phyloP scores from a whole-genome alignment of 352 stramenopile genomes.

The Globisporangium ultimum region DNA sequence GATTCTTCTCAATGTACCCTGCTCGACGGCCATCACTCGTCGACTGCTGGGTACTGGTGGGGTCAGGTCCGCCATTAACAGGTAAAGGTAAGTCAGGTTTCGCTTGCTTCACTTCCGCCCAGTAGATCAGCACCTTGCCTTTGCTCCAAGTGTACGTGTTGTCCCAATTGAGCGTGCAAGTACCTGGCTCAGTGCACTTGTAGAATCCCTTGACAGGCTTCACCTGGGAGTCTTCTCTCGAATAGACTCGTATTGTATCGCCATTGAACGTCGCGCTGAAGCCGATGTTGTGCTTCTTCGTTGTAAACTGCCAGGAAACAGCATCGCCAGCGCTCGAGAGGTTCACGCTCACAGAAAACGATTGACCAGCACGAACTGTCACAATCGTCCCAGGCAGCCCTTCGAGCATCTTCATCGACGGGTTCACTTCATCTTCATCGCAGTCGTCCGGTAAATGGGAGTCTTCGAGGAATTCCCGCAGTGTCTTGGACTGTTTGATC shows the following conservation, averaged over 20 bases:
- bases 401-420: constrained; percentile 47
- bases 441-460: constrained; percentile 43
- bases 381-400: constrained; percentile 59
- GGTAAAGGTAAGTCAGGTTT: background rate
- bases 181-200: constrained; percentile 40
- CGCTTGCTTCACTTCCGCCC: constrained; percentile 56
- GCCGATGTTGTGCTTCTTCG: constrained; percentile 79
- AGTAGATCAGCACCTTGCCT: constrained; percentile 72
- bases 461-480: constrained; percentile 66
- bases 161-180: constrained; percentile 71
- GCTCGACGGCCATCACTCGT: constrained; percentile 28
- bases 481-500: constrained; percentile 48
- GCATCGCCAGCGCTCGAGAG: constrained; percentile 40
- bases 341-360: constrained; percentile 58
- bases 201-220: constrained; percentile 69
- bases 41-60: too few species aligned
- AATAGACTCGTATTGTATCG: constrained; percentile 56
- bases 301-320: constrained; percentile 70
- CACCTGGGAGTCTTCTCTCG: constrained; percentile 53
- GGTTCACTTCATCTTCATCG: constrained; percentile 43
- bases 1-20: constrained; percentile 67
- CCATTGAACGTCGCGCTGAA: constrained; percentile 76
- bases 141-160: constrained; percentile 86
- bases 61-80: background rate
- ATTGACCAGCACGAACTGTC: constrained; percentile 60